Evolutionary conservation across 306 rosid genomes (phyloP).

Genomic region (Castanospermum australe): DNA sequence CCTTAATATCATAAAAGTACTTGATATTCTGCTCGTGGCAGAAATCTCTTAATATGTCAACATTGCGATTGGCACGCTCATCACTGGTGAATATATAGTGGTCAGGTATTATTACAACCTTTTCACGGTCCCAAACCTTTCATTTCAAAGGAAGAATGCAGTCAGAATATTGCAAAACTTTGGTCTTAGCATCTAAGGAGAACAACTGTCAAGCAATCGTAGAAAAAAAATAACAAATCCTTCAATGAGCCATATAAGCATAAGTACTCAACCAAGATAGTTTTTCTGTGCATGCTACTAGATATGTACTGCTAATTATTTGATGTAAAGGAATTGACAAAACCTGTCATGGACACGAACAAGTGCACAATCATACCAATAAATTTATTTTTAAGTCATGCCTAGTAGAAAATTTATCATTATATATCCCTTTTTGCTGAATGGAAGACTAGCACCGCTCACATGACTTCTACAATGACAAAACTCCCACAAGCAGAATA

Average conservation of each 20-base stretch:
- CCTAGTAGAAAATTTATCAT: neutral
- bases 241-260: neutral
- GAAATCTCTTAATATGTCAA: slow-evolving; percentile 89
- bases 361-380: neutral
- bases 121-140: slow-evolving; percentile 97
- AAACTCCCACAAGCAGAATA: neutral
- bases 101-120: slow-evolving; percentile 89
- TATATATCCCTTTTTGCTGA: neutral
- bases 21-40: slow-evolving; percentile 84
- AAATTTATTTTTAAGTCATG: neutral
- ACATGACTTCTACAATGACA: neutral
- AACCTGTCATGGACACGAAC: neutral
- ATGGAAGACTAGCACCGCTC: neutral
- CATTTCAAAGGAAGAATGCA: slow-evolving; percentile 15
- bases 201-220: neutral
- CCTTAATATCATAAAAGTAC: slow-evolving; percentile 94
- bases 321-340: neutral
- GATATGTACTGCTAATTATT: neutral
- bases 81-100: slow-evolving; percentile 92
- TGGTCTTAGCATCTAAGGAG: neutral
- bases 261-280: neutral
- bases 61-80: slow-evolving; percentile 94
- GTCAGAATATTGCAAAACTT: slow-evolving; percentile 9
- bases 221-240: neutral
- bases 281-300: neutral